These are phyloP conservation scores for Eruca vesicaria DNA, from an alignment of 441 rosid genomes.

Conservation along the genomic window DNA sequence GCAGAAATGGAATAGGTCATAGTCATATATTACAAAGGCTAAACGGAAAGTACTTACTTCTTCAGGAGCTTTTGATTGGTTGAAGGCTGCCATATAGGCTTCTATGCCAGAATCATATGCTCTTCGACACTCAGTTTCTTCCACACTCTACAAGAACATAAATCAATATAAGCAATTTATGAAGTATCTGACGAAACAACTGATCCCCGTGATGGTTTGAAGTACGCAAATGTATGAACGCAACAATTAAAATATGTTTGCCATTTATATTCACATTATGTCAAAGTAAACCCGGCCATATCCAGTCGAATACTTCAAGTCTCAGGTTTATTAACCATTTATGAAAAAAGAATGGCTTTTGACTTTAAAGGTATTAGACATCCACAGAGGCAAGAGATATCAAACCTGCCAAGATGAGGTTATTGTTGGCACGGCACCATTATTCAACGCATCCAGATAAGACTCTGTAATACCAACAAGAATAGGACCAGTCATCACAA, in stretches of 20 bases:
- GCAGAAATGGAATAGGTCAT: conserved; percentile 33
- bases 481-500: conserved; percentile 90
- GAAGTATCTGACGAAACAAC: neutral
- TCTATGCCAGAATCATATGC: conserved; percentile 88
- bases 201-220: neutral
- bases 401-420: conserved; percentile 99
- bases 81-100: conserved; percentile 62
- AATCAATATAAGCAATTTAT: neutral
- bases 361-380: neutral
- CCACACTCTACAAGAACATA: conserved; percentile 70
- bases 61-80: conserved; percentile 77
- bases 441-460: conserved; percentile 90
- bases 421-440: conserved; percentile 98
- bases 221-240: neutral
- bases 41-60: conserved; percentile 57
- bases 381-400: conserved; percentile 15
- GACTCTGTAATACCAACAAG: conserved; percentile 91
- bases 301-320: neutral
- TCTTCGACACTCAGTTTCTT: conserved; percentile 93
- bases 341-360: neutral
- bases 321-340: neutral
- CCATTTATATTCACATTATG: neutral
- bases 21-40: conserved; percentile 13
- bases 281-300: neutral
- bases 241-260: neutral